Conservation (phyloP, 176 grass and related monocot species). For the Eleusine coracana region DNA sequence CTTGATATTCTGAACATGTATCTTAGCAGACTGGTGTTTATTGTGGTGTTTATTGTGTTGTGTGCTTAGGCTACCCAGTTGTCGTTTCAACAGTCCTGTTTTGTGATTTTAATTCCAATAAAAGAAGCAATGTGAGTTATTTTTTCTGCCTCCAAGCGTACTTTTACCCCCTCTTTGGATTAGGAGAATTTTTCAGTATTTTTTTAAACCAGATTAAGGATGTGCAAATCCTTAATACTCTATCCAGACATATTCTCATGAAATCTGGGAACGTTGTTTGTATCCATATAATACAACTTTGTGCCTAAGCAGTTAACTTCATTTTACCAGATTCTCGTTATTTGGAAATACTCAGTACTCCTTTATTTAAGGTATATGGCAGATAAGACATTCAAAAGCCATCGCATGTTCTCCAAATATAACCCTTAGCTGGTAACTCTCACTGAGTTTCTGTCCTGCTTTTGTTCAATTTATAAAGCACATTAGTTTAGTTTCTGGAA, state of each 20-base stretch:
- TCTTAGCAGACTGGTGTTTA: not conserved
- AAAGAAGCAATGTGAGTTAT: not conserved
- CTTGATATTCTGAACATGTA: not conserved
- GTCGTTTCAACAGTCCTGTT: not conserved
- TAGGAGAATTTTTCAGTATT: not conserved
- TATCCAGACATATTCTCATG: not conserved
- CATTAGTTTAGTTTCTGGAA: not conserved
- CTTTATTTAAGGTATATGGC: not conserved
- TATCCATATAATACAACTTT: not conserved
- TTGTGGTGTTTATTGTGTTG: too few species aligned
- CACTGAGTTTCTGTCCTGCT: not conserved
- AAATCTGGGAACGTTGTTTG: constrained; percentile 1
- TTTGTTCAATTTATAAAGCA: not conserved
- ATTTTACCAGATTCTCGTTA: not conserved
- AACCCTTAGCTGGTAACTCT: not conserved
- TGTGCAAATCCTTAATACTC: not conserved
- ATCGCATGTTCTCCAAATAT: not conserved
- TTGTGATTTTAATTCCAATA: constrained; percentile 12
- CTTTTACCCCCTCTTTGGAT: not conserved
- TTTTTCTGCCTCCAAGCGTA: not conserved
- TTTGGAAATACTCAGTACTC: not conserved
- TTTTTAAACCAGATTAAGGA: not conserved
- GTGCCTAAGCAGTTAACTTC: not conserved
- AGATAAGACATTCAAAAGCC: not conserved
- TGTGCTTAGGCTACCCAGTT: not conserved